These are phyloP conservation scores for Alternaria sp. DNA, from an alignment of 2,329 filamentous ascomycete genomes.

Conservation along the genomic window DNA sequence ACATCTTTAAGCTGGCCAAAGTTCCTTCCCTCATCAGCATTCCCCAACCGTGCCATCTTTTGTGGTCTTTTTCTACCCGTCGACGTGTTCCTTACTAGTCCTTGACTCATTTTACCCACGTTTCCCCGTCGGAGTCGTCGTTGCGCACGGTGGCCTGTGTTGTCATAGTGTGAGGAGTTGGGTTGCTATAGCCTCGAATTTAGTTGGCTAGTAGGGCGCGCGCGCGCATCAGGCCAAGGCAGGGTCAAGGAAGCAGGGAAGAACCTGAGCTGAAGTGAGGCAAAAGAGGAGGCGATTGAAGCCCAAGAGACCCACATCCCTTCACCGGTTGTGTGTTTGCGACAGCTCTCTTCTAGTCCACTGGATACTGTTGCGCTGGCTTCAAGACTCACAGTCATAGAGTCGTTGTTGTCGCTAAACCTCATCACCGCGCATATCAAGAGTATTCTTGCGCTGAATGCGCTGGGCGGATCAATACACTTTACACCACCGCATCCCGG, in stretches of 20 bases:
- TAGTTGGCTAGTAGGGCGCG: neutral
- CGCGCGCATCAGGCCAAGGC: neutral
- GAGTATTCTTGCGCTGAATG: slow-evolving; percentile 13
- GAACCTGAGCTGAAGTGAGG: neutral
- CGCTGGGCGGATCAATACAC: slow-evolving; percentile 25
- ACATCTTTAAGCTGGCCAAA: slow-evolving; percentile 14
- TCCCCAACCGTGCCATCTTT: slow-evolving; percentile 26
- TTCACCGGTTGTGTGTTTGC: slow-evolving; percentile 13
- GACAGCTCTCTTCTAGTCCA: neutral
- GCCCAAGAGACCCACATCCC: slow-evolving; percentile 25
- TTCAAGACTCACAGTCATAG: neutral
- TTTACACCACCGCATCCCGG: slow-evolving; percentile 20
- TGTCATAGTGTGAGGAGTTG: neutral
- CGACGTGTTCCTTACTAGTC: slow-evolving; percentile 2
- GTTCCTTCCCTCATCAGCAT: slow-evolving; percentile 3
- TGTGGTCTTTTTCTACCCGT: neutral
- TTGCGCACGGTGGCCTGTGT: neutral
- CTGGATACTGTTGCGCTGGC: neutral
- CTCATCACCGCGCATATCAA: neutral
- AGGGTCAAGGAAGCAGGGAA: neutral
- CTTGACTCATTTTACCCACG: neutral
- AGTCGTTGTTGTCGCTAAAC: neutral
- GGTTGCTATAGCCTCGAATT: neutral
- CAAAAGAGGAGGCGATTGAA: slow-evolving; percentile 13
- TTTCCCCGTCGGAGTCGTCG: neutral